These are phyloP conservation scores for Niveomyces coronatus DNA, from an alignment of 2,329 filamentous ascomycete species.

Conservation along the genomic window DNA sequence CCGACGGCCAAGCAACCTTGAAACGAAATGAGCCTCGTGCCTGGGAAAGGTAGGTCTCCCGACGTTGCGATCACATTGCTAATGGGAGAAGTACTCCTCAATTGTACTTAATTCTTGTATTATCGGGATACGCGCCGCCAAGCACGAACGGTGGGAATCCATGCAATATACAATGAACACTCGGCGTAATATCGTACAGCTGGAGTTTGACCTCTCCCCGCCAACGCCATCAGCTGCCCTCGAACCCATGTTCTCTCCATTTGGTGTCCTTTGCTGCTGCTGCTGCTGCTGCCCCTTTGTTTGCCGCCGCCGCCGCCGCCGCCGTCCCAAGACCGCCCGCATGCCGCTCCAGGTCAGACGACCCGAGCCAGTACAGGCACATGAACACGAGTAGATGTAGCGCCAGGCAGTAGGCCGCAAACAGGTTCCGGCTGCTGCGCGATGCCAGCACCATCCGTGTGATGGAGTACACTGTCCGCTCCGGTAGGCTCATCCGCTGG, in stretches of 20 bases:
- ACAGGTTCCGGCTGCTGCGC: constrained; percentile 82
- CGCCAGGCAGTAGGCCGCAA: constrained; percentile 82
- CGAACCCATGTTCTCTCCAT: constrained; percentile 56
- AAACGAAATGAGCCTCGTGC: no score
- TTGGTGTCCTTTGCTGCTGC: constrained; percentile 35
- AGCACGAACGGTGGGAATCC: background rate
- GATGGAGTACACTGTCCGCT: constrained; percentile 81
- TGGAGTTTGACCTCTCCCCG: background rate
- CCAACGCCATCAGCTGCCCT: constrained; percentile 18
- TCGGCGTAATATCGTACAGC: constrained; percentile 1
- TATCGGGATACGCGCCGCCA: constrained; percentile 5
- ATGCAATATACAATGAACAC: background rate
- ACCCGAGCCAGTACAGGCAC: constrained; percentile 76
- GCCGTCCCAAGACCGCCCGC: constrained; percentile 43
- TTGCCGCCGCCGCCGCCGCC: constrained; percentile 34
- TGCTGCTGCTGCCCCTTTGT: constrained; percentile 26
- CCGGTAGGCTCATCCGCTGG: constrained; percentile 84
- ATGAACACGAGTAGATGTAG: constrained; percentile 82
- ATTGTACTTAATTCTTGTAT: background rate
- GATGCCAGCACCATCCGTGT: constrained; percentile 87
- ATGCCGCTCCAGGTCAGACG: constrained; percentile 53
- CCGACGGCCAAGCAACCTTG: no score
- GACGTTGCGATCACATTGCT: background rate
- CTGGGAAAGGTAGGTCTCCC: no score
- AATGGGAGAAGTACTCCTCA: background rate